A percentile compares a stretch with the other conserved stretches of the same genome.
Evolutionary conservation across 257 asterid species (phyloP).

Genomic region (Plantago elongata): DNA sequence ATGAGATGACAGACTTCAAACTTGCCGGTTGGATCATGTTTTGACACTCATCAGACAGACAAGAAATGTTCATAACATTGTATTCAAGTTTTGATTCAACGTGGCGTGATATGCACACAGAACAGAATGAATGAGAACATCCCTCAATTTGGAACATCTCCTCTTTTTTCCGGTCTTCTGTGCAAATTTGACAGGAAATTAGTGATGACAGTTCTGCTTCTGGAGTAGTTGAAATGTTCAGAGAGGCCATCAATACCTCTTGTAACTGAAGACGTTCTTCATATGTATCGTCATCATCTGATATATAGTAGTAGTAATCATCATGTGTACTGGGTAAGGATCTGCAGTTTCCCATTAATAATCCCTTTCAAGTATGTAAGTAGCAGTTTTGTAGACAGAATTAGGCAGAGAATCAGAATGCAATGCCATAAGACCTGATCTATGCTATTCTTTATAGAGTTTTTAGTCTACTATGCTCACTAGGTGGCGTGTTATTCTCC

Average conservation of each 20-base stretch:
- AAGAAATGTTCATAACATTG: slow-evolving; percentile 23
- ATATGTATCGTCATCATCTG: slow-evolving; percentile 1
- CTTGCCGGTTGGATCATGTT: slow-evolving; percentile 16
- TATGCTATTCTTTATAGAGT: not conserved
- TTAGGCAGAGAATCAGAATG: too few species aligned
- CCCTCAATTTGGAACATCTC: slow-evolving; percentile 30
- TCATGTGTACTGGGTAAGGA: slow-evolving; percentile 7
- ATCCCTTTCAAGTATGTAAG: not conserved
- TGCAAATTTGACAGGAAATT: slow-evolving; percentile 29
- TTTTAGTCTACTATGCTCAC: not conserved
- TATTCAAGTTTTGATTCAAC: slow-evolving; percentile 31
- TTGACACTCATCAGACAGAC: slow-evolving; percentile 44
- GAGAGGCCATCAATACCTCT: slow-evolving; percentile 24
- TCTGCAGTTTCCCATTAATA: slow-evolving; percentile 14
- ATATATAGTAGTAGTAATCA: not conserved
- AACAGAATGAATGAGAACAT: slow-evolving; percentile 35
- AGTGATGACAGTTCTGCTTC: not conserved
- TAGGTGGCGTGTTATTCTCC: not conserved
- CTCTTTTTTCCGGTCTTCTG: slow-evolving; percentile 18
- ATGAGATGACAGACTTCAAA: slow-evolving; percentile 22
- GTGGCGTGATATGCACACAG: slow-evolving; percentile 27
- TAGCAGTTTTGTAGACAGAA: not conserved
- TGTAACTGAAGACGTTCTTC: slow-evolving; percentile 29
- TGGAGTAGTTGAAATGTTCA: slow-evolving; percentile 4
- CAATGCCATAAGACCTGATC: too few species aligned